These are phyloP conservation scores for Lasiosphaeria ovina DNA, from an alignment of 495 filamentous ascomycete genomes.

Conservation along the genomic window DNA sequence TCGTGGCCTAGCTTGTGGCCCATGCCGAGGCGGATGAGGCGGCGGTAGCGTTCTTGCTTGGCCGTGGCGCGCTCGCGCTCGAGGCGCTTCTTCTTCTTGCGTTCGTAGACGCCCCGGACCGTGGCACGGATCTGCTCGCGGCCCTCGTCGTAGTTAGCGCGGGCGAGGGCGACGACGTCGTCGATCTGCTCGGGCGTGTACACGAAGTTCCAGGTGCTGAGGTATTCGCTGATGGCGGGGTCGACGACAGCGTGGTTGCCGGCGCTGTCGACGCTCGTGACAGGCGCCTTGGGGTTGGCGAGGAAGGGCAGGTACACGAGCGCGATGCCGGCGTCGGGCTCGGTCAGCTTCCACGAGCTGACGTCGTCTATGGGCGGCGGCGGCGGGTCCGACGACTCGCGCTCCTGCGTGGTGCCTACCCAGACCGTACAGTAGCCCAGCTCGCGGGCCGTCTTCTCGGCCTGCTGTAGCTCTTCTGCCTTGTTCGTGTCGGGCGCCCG, in stretches of 20 bases:
- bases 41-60: slow-evolving; percentile 46
- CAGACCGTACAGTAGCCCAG: slow-evolving; percentile 91
- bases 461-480: slow-evolving; percentile 30
- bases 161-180: slow-evolving; percentile 72
- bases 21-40: slow-evolving; percentile 43
- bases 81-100: slow-evolving; percentile 72
- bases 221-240: slow-evolving; percentile 75
- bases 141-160: slow-evolving; percentile 83
- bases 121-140: slow-evolving; percentile 69
- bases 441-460: slow-evolving; percentile 50
- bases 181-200: slow-evolving; percentile 88
- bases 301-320: slow-evolving; percentile 91
- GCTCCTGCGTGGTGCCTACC: slow-evolving; percentile 80
- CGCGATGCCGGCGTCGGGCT: slow-evolving; percentile 78
- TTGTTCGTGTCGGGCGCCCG: slow-evolving; percentile 5
- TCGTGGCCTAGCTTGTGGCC: slow-evolving; percentile 43
- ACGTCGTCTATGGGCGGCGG: slow-evolving; percentile 55
- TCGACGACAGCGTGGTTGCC: slow-evolving; percentile 52
- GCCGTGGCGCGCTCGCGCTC: slow-evolving; percentile 52
- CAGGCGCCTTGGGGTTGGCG: slow-evolving; percentile 62
- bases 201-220: slow-evolving; percentile 96
- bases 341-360: slow-evolving; percentile 70
- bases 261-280: slow-evolving; percentile 40
- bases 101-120: slow-evolving; percentile 88
- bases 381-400: slow-evolving; percentile 55